Evolutionary conservation across 2,329 filamentous ascomycete species (phyloP).

Genomic region (Penicillium sumatraense): DNA sequence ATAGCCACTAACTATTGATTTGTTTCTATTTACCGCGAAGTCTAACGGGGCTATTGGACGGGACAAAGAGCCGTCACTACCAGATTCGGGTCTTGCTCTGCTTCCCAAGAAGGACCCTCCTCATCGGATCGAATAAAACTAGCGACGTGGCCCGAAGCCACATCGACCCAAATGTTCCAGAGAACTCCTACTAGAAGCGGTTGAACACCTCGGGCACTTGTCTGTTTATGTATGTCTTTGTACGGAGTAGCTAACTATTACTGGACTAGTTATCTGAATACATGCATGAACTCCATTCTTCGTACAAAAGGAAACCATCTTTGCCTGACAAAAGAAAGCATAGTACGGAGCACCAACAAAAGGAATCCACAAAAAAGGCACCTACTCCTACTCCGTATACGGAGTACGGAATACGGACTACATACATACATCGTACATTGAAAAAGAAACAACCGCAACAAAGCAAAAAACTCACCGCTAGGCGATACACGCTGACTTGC

Average conservation of each 20-base stretch:
- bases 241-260: not conserved
- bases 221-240: not conserved
- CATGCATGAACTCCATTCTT: not conserved
- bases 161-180: constrained; percentile 2
- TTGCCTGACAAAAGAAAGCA: not conserved
- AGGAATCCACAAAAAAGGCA: not conserved
- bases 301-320: not conserved
- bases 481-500: constrained; percentile 6
- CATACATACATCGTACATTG: no score
- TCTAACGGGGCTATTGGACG: not conserved
- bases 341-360: not conserved
- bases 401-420: no score
- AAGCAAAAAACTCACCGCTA: constrained; percentile 5
- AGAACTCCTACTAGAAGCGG: not conserved
- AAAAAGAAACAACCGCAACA: not conserved
- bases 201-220: not conserved
- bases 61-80: constrained; percentile 1
- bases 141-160: constrained; percentile 19
- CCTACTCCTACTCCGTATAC: no score
- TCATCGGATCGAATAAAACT: constrained; percentile 10
- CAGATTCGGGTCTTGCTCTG: not conserved
- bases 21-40: not conserved
- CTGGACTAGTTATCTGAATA: not conserved
- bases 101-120: constrained; percentile 1
- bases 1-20: not conserved